phyloP scores from a whole-genome alignment of 495 filamentous ascomycete species.

The Penicillium lividum region DNA sequence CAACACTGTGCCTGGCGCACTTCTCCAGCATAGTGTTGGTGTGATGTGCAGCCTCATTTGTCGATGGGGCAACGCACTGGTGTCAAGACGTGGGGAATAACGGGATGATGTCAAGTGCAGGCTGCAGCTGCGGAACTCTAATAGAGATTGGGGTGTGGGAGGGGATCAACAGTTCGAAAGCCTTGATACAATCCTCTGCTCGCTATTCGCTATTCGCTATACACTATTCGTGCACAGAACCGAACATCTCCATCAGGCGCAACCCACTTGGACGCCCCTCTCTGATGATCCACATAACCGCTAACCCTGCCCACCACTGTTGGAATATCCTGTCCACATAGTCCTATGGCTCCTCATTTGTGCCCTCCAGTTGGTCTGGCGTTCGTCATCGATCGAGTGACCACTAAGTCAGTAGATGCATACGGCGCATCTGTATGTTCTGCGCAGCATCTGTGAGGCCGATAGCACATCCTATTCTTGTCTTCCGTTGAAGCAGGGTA shows the following conservation, averaged over 20 bases:
- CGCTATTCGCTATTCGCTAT: constrained; percentile 10
- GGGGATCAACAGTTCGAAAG: constrained; percentile 23
- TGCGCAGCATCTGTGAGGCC: constrained; percentile 15
- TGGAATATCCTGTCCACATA: constrained; percentile 10
- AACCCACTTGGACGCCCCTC: constrained; percentile 19
- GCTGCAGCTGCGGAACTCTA: constrained; percentile 33
- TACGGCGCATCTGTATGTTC: constrained; percentile 21
- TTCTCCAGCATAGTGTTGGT: constrained; percentile 35
- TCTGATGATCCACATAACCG: constrained; percentile 37
- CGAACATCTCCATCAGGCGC: constrained; percentile 17
- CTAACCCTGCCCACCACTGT: constrained; percentile 34
- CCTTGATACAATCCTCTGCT: constrained; percentile 16
- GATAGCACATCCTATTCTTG: constrained; percentile 8
- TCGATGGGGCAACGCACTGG: constrained; percentile 19
- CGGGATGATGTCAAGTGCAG: constrained; percentile 37
- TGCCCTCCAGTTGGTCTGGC: constrained; percentile 16
- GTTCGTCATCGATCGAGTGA: constrained; percentile 19
- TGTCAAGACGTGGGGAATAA: constrained; percentile 7
- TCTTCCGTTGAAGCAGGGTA: not conserved
- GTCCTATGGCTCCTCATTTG: constrained; percentile 6
- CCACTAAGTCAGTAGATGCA: constrained; percentile 26
- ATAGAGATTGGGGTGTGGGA: constrained; percentile 24
- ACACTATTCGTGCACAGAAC: constrained; percentile 5
- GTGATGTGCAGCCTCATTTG: constrained; percentile 29
- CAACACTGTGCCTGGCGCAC: constrained; percentile 22